Base-by-base conservation (phyloP, 2,329 filamentous ascomycete species). In the Cladobotryum mycophilum region DNA sequence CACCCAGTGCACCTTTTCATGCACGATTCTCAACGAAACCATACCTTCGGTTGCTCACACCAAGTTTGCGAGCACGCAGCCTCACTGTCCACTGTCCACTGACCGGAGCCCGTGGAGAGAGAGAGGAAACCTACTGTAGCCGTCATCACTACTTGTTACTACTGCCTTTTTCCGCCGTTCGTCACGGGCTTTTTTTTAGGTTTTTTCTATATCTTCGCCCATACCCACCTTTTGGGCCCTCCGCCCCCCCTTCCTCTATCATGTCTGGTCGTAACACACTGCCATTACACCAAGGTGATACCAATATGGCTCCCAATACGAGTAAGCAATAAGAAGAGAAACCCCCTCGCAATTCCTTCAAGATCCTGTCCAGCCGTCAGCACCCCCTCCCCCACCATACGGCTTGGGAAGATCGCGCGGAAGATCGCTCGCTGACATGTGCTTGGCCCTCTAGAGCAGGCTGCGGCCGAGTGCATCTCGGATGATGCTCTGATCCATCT, bases 401-500 rank as follows among this genome's bases (percentile, higher is more conserved):
- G 25, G 9, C 25, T 11, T 30, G 25, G 25, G 25, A 30, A 30
- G 25, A 30, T 30, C 45, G 13, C 33, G 35, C 38, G 15, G n/a
- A 43, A 38, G 49, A 34, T 20, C 6, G 36, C 53, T 55, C 37
- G 34, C 48, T 37, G 41, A 35, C 52, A 18, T 45, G 42, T 17
- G 13, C 52, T 41, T 38, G 34, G 47, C 41, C 30, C 13, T 45
- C 25, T 50, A 70, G 70, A 61, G 52, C 64, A 72, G 69, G 82
- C 83, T 48, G 79, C 74, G 51, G 81, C 84, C 60, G 84, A 86
- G 69, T 86, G 86, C 70, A 75, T 97, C 60, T 95, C 91, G 25
- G 89, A 96, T 62, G 90, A 97, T 63, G 89, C 89, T 49, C 81
- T 99, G 60, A 78, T 87, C 54, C 91, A 96, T 68, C 84, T 99